phyloP scores from a whole-genome alignment of 2,329 filamentous ascomycete genomes.

The Exophiala mesophila region DNA sequence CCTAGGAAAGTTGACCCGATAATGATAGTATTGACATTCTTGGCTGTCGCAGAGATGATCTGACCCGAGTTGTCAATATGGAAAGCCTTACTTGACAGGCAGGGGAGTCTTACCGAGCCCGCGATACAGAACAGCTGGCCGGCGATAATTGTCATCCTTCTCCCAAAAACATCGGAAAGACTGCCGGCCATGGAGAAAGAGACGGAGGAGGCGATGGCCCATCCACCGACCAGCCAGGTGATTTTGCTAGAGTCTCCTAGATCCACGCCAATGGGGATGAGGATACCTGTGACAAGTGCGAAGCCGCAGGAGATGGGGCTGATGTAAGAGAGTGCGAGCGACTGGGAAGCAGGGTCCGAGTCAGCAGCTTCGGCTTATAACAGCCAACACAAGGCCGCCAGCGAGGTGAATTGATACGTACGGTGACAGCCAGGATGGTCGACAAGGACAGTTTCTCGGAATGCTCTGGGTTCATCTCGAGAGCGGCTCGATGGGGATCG shows the following conservation, averaged over 20 bases:
- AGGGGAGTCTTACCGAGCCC: slow-evolving; percentile 25
- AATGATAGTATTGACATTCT: slow-evolving; percentile 35
- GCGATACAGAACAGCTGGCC: slow-evolving; percentile 33
- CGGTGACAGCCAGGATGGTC: slow-evolving; percentile 12
- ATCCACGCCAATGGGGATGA: slow-evolving; percentile 12
- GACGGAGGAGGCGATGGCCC: slow-evolving; percentile 13
- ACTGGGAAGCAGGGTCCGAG: too few relatives aligned
- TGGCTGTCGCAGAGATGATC: slow-evolving; percentile 36
- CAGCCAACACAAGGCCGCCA: background rate
- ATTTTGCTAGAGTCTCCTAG: slow-evolving; percentile 13
- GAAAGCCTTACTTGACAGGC: background rate
- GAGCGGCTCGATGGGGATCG: slow-evolving; percentile 16
- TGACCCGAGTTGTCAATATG: slow-evolving; percentile 2
- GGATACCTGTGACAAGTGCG: slow-evolving; percentile 24
- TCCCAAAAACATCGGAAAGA: slow-evolving; percentile 35
- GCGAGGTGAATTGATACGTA: slow-evolving; percentile 1
- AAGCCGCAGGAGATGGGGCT: slow-evolving; percentile 30
- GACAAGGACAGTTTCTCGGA: slow-evolving; percentile 11
- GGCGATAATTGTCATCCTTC: slow-evolving; percentile 31
- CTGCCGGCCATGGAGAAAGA: slow-evolving; percentile 31
- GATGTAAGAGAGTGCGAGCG: slow-evolving; percentile 14
- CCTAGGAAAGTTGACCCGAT: slow-evolving; percentile 32
- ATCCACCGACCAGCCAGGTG: slow-evolving; percentile 14
- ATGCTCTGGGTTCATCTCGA: slow-evolving; percentile 18
- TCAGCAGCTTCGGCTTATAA: too few relatives aligned